Conservation (phyloP, 805 yeast genomes). For the Kurtzmaniella cleridarum region DNA sequence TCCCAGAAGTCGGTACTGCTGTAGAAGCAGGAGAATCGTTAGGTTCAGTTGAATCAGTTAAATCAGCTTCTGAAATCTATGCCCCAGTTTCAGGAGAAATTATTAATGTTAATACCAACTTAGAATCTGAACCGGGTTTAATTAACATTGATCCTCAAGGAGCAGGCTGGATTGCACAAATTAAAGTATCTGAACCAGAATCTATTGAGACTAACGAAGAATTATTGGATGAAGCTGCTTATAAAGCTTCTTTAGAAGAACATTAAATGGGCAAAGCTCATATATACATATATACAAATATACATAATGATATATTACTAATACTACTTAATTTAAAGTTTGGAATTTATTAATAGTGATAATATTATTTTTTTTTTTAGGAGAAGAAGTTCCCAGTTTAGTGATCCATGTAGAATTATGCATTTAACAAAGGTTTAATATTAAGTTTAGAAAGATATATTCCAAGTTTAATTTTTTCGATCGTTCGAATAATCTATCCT, state of each 20-base stretch:
- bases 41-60: conserved; percentile 93
- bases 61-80: conserved; percentile 89
- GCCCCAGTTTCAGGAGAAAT: conserved; percentile 80
- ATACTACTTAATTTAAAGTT: too few relatives aligned
- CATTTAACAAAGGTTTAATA: too few relatives aligned
- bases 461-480: too few relatives aligned
- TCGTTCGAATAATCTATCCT: too few relatives aligned
- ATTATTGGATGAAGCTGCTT: conserved; percentile 50
- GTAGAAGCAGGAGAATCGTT: conserved; percentile 72
- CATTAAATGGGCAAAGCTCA: conserved; percentile 8
- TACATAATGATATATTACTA: too few relatives aligned
- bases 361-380: too few relatives aligned
- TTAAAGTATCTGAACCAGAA: conserved; percentile 47
- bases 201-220: conserved; percentile 33
- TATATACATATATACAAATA: neutral
- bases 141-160: conserved; percentile 91
- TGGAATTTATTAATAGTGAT: too few relatives aligned
- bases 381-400: too few relatives aligned
- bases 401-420: too few relatives aligned
- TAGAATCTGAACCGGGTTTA: conserved; percentile 68
- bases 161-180: conserved; percentile 85
- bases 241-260: conserved; percentile 54
- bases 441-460: too few relatives aligned
- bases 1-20: conserved; percentile 66
- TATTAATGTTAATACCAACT: conserved; percentile 59